Conservation (phyloP, 805 yeast species). For the Saturnispora ahearnii region DNA sequence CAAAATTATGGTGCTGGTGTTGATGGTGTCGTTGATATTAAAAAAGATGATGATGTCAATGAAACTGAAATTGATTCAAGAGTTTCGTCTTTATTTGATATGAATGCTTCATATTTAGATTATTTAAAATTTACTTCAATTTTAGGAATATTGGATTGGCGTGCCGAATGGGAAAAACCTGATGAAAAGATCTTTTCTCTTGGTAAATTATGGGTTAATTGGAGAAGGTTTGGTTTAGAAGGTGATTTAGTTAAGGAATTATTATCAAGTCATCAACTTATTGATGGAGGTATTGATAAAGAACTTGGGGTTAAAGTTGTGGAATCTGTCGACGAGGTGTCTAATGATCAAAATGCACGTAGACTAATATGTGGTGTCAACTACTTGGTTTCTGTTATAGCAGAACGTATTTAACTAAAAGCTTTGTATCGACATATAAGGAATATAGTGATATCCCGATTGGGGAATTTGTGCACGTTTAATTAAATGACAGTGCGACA, state of each 20-base stretch:
- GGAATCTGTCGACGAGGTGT: neutral
- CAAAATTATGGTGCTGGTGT: slow-evolving; percentile 4
- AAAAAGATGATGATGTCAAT: neutral
- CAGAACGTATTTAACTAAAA: slow-evolving; percentile 7
- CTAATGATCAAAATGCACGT: neutral
- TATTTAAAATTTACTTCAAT: slow-evolving; percentile 15
- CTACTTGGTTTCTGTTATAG: slow-evolving; percentile 9
- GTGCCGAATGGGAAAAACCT: neutral
- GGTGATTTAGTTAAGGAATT: slow-evolving; percentile 15
- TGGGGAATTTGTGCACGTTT: too few relatives aligned
- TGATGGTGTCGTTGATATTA: neutral
- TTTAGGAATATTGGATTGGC: slow-evolving; percentile 10
- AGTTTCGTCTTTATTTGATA: slow-evolving; percentile 24
- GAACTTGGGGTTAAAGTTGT: slow-evolving; percentile 7
- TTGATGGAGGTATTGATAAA: slow-evolving; percentile 5
- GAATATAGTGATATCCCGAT: too few relatives aligned
- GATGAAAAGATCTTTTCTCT: slow-evolving; percentile 15
- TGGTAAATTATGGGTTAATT: slow-evolving; percentile 25
- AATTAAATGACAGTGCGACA: too few relatives aligned
- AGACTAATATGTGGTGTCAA: slow-evolving; percentile 9
- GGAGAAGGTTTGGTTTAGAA: slow-evolving; percentile 22
- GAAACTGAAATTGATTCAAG: slow-evolving; percentile 22
- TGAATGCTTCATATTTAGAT: slow-evolving; percentile 25
- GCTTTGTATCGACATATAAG: neutral
- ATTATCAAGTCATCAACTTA: neutral